Conservation (phyloP, 129 eudicot species). For the Escallonia rubra region DNA sequence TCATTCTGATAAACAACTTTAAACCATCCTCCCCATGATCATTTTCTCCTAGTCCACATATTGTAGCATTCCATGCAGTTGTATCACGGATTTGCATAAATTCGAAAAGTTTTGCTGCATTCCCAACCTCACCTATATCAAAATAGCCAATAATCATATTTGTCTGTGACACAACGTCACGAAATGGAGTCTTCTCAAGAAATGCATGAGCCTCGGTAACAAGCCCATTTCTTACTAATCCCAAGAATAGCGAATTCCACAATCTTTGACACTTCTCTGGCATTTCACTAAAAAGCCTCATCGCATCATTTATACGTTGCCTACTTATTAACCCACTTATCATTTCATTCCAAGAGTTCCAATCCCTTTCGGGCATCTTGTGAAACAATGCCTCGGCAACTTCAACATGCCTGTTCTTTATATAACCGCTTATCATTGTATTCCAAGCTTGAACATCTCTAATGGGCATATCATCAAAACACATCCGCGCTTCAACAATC, state of each 20-base stretch:
- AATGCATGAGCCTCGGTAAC: slow-evolving; percentile 37
- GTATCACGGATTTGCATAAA: slow-evolving; percentile 32
- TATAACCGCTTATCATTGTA: slow-evolving; percentile 33
- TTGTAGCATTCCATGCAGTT: slow-evolving; percentile 42
- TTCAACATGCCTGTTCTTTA: slow-evolving; percentile 16
- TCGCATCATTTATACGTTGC: slow-evolving; percentile 24
- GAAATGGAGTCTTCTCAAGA: slow-evolving; percentile 23
- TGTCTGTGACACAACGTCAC: slow-evolving; percentile 23
- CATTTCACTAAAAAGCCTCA: slow-evolving; percentile 29
- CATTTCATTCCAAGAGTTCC: slow-evolving; percentile 32
- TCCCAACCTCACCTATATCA: slow-evolving; percentile 19
- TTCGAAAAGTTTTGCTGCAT: slow-evolving; percentile 27
- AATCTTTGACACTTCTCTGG: slow-evolving; percentile 26
- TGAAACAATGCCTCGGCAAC: slow-evolving; percentile 35
- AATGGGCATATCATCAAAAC: slow-evolving; percentile 34
- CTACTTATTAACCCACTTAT: slow-evolving; percentile 24
- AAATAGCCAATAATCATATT: slow-evolving; percentile 40
- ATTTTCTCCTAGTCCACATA: slow-evolving; percentile 34
- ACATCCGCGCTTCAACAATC: slow-evolving; percentile 32
- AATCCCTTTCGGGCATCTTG: slow-evolving; percentile 35
- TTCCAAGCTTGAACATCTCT: slow-evolving; percentile 37
- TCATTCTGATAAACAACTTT: slow-evolving; percentile 26
- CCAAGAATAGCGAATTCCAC: slow-evolving; percentile 32
- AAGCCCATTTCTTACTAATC: slow-evolving; percentile 25
- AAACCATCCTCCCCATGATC: slow-evolving; percentile 31